These are phyloP conservation scores for Medicago ruthenica DNA, from an alignment of 306 rosid genomes.

Conservation along the genomic window DNA sequence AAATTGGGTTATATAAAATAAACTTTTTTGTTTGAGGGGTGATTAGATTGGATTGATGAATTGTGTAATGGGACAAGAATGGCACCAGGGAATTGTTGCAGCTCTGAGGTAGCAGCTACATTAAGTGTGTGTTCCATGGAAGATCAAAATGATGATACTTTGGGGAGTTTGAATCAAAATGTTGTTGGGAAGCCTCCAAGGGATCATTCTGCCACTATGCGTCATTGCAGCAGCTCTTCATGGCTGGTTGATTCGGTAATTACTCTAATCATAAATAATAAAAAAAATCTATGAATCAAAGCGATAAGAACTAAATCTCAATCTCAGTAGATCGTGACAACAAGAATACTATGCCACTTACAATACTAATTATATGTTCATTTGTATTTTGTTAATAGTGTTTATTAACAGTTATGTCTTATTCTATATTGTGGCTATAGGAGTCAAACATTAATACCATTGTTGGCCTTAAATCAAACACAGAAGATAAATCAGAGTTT, in stretches of 20 bases:
- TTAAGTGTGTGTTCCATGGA: constrained; percentile 54
- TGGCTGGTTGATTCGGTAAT: constrained; percentile 54
- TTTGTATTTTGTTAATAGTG: neutral
- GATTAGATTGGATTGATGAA: constrained; percentile 3
- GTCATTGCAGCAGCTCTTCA: constrained; percentile 63
- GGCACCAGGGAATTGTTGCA: constrained; percentile 51
- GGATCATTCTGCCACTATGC: constrained; percentile 49
- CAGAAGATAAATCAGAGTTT: constrained; percentile 53
- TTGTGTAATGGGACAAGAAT: constrained; percentile 50
- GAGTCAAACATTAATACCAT: constrained; percentile 46
- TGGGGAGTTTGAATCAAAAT: constrained; percentile 47
- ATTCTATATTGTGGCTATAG: constrained; percentile 41
- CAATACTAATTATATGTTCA: no score
- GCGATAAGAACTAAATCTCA: neutral
- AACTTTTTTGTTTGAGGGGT: constrained; percentile 1
- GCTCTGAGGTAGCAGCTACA: constrained; percentile 32
- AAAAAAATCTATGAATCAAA: no score
- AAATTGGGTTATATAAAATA: constrained; percentile 14
- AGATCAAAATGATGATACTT: constrained; percentile 52
- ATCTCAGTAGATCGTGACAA: neutral
- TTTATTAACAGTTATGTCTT: constrained; percentile 16
- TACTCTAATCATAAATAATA: neutral
- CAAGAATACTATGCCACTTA: neutral
- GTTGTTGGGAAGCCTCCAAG: constrained; percentile 62
- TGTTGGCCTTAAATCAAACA: constrained; percentile 47